A percentile compares a stretch with the other conserved stretches of the same genome.
Evolutionary conservation across 2,329 filamentous ascomycete species (phyloP).

Genomic region (Paraphoma sp.): DNA sequence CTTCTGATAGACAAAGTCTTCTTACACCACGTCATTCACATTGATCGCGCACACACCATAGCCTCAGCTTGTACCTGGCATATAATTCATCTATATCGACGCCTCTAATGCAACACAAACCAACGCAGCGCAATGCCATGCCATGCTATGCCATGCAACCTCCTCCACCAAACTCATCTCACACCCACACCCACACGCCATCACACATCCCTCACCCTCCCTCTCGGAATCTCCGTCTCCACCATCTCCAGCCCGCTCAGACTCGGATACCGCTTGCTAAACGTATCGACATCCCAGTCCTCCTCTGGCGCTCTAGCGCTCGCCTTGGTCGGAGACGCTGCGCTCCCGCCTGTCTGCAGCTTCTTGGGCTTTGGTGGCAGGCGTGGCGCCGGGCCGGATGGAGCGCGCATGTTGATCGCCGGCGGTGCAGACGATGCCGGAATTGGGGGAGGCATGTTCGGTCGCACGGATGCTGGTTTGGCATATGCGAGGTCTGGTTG

Average conservation of each 20-base stretch:
- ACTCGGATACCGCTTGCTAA: slow-evolving; percentile 86
- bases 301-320: slow-evolving; percentile 54
- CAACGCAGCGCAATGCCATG: neutral
- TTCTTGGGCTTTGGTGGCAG: slow-evolving; percentile 68
- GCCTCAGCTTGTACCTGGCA: neutral
- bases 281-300: slow-evolving; percentile 69
- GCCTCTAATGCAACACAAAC: neutral
- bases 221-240: slow-evolving; percentile 65
- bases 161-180: neutral
- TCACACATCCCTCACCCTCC: slow-evolving; percentile 30
- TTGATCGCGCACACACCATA: no score
- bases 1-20: no score
- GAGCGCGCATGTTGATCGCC: slow-evolving; percentile 34
- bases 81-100: neutral
- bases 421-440: slow-evolving; percentile 44
- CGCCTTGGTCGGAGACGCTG: slow-evolving; percentile 15
- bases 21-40: no score
- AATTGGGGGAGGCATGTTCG: slow-evolving; percentile 25
- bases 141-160: neutral
- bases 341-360: slow-evolving; percentile 56
- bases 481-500: slow-evolving; percentile 36
- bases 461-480: slow-evolving; percentile 32
- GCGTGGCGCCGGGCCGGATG: slow-evolving; percentile 51
- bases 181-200: neutral
- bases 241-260: slow-evolving; percentile 86